phyloP scores from a whole-genome alignment of 2,329 filamentous ascomycete genomes.

The Penicillium fuscoglaucum region DNA sequence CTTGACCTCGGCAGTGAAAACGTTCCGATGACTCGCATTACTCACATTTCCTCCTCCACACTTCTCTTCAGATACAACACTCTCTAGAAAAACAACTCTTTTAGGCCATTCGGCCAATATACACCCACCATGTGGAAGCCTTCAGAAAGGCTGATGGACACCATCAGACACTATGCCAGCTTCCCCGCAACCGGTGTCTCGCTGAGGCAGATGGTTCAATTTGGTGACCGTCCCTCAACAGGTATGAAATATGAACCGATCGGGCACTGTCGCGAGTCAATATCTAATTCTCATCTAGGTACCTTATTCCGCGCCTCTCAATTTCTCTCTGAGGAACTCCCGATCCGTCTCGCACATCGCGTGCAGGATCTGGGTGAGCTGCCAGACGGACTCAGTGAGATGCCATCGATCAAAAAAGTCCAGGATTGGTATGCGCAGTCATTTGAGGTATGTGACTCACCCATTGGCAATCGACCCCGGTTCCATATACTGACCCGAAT shows the following conservation, averaged over 20 bases:
- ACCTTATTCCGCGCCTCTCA: conserved; percentile 97
- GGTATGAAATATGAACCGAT: conserved; percentile 57
- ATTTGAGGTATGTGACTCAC: conserved; percentile 72
- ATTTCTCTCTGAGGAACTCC: conserved; percentile 96
- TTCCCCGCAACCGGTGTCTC: conserved; percentile 97
- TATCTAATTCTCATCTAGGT: conserved; percentile 53
- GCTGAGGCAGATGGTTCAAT: conserved; percentile 98
- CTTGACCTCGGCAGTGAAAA: conserved; percentile 33
- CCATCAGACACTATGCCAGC: conserved; percentile 93
- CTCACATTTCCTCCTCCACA: conserved; percentile 5
- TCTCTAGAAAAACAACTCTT: neutral
- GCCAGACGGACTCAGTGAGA: conserved; percentile 93
- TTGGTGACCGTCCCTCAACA: conserved; percentile 88
- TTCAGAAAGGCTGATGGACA: conserved; percentile 87
- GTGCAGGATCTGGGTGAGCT: conserved; percentile 91
- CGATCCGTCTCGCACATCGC: conserved; percentile 92
- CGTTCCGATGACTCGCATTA: conserved; percentile 15
- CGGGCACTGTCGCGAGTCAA: neutral
- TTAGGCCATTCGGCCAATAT: conserved; percentile 32
- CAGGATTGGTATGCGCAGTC: conserved; percentile 99
- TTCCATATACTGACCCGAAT: conserved; percentile 20
- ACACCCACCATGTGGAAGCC: conserved; percentile 78
- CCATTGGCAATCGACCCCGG: neutral
- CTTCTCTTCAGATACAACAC: conserved; percentile 1
- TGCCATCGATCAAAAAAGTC: conserved; percentile 93